phyloP scores from a whole-genome alignment of 495 filamentous ascomycete genomes.

The Penicillium alfredii region DNA sequence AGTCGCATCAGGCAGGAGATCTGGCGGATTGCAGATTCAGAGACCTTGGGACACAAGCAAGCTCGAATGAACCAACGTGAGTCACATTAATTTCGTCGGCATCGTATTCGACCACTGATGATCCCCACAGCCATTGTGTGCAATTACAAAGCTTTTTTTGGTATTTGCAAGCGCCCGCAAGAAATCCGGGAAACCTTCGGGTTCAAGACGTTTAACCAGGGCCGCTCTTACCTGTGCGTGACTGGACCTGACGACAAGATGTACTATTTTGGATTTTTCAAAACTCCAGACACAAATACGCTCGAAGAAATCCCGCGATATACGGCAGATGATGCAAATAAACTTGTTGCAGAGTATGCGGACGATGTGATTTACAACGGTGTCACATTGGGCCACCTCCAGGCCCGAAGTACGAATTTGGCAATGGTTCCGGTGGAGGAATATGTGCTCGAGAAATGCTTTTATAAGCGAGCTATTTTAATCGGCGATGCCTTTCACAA shows the following conservation, averaged over 20 bases:
- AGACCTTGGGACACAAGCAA: background rate
- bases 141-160: conserved; percentile 11
- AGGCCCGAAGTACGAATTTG: background rate
- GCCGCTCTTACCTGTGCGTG: conserved; percentile 6
- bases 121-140: conserved; percentile 1
- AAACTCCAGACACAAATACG: conserved; percentile 1
- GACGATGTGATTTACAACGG: background rate
- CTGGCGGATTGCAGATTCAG: conserved; percentile 24
- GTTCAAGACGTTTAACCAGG: conserved; percentile 1
- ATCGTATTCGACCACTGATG: conserved; percentile 2
- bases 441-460: conserved; percentile 3
- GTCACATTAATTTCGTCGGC: background rate
- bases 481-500: conserved; percentile 6
- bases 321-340: background rate
- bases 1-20: conserved; percentile 36
- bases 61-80: background rate
- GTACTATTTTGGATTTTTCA: conserved; percentile 8
- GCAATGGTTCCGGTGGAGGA: conserved; percentile 3
- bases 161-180: conserved; percentile 7
- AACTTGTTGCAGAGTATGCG: background rate
- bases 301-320: background rate
- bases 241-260: conserved; percentile 1
- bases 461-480: conserved; percentile 4
- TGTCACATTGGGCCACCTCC: background rate
- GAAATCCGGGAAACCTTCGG: background rate